These are phyloP conservation scores for Coleophoma crateriformis DNA, from an alignment of 2,329 filamentous ascomycete species.

Conservation along the genomic window DNA sequence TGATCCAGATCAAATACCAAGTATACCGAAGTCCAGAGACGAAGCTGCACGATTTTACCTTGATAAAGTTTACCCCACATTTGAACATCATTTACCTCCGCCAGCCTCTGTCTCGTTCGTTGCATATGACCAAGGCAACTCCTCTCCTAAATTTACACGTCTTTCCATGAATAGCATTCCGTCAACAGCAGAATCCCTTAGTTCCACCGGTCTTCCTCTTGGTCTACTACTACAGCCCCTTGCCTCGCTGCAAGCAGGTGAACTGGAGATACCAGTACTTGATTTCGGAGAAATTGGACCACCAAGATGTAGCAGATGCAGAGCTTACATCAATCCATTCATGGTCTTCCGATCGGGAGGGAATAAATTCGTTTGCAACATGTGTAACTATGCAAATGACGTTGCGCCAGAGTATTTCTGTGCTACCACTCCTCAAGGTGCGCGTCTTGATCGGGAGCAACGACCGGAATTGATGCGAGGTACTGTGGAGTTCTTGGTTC, in stretches of 20 bases:
- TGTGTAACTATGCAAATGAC: constrained; percentile 96
- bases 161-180: constrained; percentile 94
- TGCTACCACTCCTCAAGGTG: constrained; percentile 79
- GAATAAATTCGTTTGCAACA: constrained; percentile 96
- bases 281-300: constrained; percentile 92
- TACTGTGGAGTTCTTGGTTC: constrained; percentile 93
- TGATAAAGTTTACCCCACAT: constrained; percentile 85
- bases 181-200: constrained; percentile 70
- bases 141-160: constrained; percentile 88
- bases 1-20: constrained; percentile 88
- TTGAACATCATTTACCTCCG: constrained; percentile 88
- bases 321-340: constrained; percentile 97
- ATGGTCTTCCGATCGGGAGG: constrained; percentile 95
- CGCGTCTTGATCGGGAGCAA: constrained; percentile 81
- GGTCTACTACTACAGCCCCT: constrained; percentile 87
- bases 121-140: constrained; percentile 93
- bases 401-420: constrained; percentile 89
- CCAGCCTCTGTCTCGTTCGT: constrained; percentile 85
- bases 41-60: constrained; percentile 77
- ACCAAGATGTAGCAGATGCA: constrained; percentile 85
- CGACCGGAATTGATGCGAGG: constrained; percentile 85
- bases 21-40: constrained; percentile 82
- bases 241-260: constrained; percentile 75
- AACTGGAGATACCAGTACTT: constrained; percentile 81
- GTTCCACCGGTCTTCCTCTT: constrained; percentile 76